phyloP scores from a whole-genome alignment of 495 filamentous ascomycete genomes.

The Penicillium waksmanii region DNA sequence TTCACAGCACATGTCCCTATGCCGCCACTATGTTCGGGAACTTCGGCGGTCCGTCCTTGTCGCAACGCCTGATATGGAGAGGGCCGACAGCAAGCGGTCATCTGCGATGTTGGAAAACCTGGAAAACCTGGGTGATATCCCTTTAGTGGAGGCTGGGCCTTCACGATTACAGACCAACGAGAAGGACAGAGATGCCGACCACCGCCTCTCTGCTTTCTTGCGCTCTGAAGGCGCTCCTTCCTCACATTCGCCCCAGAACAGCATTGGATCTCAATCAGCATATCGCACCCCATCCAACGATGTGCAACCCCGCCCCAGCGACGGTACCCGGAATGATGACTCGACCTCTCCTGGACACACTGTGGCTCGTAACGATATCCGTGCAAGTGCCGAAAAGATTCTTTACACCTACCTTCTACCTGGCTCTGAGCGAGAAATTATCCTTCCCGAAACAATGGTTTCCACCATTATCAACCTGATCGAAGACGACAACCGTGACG shows the following conservation, averaged over 20 bases:
- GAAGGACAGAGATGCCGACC: slow-evolving; percentile 71
- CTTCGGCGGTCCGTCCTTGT: slow-evolving; percentile 90
- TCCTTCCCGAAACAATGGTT: slow-evolving; percentile 83
- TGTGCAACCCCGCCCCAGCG: slow-evolving; percentile 67
- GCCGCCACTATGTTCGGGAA: slow-evolving; percentile 96
- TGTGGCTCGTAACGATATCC: slow-evolving; percentile 82
- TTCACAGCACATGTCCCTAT: slow-evolving; percentile 96
- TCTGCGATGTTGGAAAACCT: slow-evolving; percentile 76
- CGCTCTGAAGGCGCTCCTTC: slow-evolving; percentile 66
- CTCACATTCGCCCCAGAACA: slow-evolving; percentile 71
- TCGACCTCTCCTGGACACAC: slow-evolving; percentile 83
- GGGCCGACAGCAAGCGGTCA: slow-evolving; percentile 77
- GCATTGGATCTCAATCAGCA: slow-evolving; percentile 57
- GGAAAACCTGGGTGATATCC: slow-evolving; percentile 66
- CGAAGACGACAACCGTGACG: slow-evolving; percentile 86
- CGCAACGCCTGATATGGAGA: slow-evolving; percentile 88
- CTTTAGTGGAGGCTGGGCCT: slow-evolving; percentile 49
- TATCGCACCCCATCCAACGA: slow-evolving; percentile 48
- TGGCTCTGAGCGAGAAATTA: slow-evolving; percentile 92
- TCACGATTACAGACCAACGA: slow-evolving; percentile 43
- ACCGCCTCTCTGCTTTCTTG: slow-evolving; percentile 85
- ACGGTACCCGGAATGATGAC: slow-evolving; percentile 50
- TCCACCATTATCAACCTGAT: slow-evolving; percentile 79
- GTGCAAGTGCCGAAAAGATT: slow-evolving; percentile 94
- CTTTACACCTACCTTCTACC: slow-evolving; percentile 93